A percentile compares a stretch with the other conserved stretches of the same genome.
phyloP scores from a whole-genome alignment of 2,329 filamentous ascomycete genomes.

The Byssoonygena ceratinophila region DNA sequence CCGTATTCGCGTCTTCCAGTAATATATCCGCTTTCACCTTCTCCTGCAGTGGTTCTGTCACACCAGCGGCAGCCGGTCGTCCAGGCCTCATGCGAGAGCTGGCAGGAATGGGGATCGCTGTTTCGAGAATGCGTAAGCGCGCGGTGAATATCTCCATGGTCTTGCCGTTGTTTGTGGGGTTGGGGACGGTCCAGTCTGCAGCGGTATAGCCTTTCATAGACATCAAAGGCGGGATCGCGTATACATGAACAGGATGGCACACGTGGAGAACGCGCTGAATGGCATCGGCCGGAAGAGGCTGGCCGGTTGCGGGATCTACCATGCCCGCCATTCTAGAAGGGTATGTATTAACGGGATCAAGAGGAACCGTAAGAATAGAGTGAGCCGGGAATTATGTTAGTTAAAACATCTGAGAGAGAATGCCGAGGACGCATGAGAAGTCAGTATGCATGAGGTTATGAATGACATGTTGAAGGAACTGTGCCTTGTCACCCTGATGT shows the following conservation, averaged over 20 bases:
- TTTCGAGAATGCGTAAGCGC: constrained; percentile 68
- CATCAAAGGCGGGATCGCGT: constrained; percentile 70
- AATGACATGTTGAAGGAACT: background rate
- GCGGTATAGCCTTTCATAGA: constrained; percentile 72
- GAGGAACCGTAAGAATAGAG: background rate
- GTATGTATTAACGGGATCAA: background rate
- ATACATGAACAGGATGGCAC: constrained; percentile 65
- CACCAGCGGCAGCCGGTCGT: constrained; percentile 16
- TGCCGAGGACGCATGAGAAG: background rate
- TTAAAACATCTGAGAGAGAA: background rate
- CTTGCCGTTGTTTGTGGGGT: constrained; percentile 46
- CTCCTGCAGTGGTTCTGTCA: constrained; percentile 33
- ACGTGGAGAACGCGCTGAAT: constrained; percentile 80
- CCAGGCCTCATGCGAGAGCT: constrained; percentile 16
- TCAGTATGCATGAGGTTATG: background rate
- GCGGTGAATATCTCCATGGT: constrained; percentile 74
- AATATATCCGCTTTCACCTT: constrained; percentile 63
- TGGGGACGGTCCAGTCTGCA: constrained; percentile 57
- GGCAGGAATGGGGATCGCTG: constrained; percentile 41
- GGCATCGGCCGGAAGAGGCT: constrained; percentile 57
- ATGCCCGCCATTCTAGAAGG: constrained; percentile 21
- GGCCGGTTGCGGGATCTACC: constrained; percentile 61
- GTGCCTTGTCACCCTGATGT: background rate
- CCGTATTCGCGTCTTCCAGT: constrained; percentile 62
- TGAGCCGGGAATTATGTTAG: background rate